Evolutionary conservation across 257 asterid species (phyloP), one percentile per base, ranked within the genome.

Genomic region (Jaltomata sinuosa): DNA sequence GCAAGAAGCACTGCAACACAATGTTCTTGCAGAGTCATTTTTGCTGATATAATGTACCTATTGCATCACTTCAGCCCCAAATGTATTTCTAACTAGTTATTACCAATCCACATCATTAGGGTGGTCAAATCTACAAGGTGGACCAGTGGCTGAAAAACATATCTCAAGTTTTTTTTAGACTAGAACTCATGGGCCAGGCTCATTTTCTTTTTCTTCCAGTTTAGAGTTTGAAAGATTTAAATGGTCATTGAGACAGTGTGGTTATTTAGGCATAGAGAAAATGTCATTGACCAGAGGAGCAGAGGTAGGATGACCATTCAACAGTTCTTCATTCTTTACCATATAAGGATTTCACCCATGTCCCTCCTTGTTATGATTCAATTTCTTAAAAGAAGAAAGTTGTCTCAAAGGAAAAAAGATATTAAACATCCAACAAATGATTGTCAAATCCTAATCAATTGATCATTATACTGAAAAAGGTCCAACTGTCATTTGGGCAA

Each of bases 241-340:
- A 76, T 47, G 27, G 61, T 49, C 62, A 47, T 29, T 9, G 42
- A 76, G 81, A 49, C 62, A 15, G 19, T 40, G n/a, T 40, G 29
- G 79, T n/a, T 40, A 27, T 27, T 76, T 49, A 49, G 81, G 81
- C 61, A 47, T 76, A 76, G 59, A 47, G 34, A 76, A 29, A 74
- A 45, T 74, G 81, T 27, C 81, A 74, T 22, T 74, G 81, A 76
- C 42, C 57, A 76, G 81, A 74, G 59, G 59, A 74, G 81, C 59
- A 47, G 59, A 47, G 59, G 61, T 76, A 47, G 81, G 25, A 18
- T 49, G 18, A 16, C n/a, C 36, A 29, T 64, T 64, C 72, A 29
- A 64, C 6, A 49, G 42, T 49, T 76, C 27, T 76, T 76, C 29
- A 49, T 27, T 76, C 42, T 76, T 76, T 47, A 76, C 61, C 42